Conservation (phyloP, 2,329 filamentous ascomycete species). For the Cytospora piceae region DNA sequence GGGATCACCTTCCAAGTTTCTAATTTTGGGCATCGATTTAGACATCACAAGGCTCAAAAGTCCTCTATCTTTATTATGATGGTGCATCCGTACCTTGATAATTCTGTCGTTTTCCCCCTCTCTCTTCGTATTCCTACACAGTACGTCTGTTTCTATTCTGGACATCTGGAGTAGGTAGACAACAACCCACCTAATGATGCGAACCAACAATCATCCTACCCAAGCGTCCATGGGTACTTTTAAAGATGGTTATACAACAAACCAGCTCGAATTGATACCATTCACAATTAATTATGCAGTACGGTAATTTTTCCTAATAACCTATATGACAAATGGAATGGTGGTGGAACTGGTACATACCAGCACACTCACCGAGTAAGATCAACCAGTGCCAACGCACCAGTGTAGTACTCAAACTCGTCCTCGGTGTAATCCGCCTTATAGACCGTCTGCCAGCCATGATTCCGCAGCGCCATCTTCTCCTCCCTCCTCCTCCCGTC, state of each 20-base stretch:
- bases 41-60: not conserved
- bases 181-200: too few relatives aligned
- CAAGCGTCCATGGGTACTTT: not conserved
- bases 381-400: conserved; percentile 2
- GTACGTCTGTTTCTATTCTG: not conserved
- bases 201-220: not conserved
- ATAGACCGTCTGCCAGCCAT: not conserved
- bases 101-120: not conserved
- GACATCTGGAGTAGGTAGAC: not conserved
- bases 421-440: conserved; percentile 3
- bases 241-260: not conserved
- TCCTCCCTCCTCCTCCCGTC: not conserved
- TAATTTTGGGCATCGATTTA: not conserved
- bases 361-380: not conserved
- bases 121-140: not conserved
- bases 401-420: not conserved
- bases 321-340: too few relatives aligned
- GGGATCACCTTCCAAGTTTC: not conserved
- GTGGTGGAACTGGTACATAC: not conserved
- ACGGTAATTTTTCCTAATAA: too few relatives aligned
- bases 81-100: not conserved
- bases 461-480: not conserved
- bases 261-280: not conserved
- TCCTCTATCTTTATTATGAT: not conserved
- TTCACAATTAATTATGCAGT: not conserved